Conservation (phyloP, 2,329 filamentous ascomycete genomes). For the Neopestalotiopsis sp. region DNA sequence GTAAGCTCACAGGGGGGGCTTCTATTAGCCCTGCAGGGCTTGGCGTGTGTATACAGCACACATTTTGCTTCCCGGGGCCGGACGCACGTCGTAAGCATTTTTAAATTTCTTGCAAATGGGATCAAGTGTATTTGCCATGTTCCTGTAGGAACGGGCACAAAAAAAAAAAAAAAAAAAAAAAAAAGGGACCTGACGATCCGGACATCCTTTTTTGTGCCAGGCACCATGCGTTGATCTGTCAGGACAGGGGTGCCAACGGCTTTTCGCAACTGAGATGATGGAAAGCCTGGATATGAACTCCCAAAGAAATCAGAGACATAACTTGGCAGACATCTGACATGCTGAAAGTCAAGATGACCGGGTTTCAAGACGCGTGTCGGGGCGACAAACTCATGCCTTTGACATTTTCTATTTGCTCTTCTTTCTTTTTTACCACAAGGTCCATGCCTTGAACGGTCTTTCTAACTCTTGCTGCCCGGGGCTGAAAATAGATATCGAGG, state of each 20-base stretch:
- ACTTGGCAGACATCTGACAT: neutral
- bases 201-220: neutral
- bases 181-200: neutral
- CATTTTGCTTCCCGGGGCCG: neutral
- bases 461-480: neutral
- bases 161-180: no score
- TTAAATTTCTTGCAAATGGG: no score
- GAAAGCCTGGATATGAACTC: neutral
- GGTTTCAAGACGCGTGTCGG: slow-evolving; percentile 1
- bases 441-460: neutral
- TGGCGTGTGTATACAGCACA: neutral
- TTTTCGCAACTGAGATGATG: neutral
- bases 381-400: neutral
- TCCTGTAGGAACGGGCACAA: neutral
- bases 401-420: neutral
- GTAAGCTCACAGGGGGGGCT: slow-evolving; percentile 8
- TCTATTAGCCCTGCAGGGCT: neutral
- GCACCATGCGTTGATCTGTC: neutral
- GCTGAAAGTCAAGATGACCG: neutral
- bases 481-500: neutral
- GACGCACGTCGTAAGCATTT: neutral
- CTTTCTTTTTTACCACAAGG: neutral
- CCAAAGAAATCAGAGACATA: no score
- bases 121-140: neutral
- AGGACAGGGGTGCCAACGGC: neutral